Percentiles rank a stretch among this genome's conserved stretches.
phyloP scores from a whole-genome alignment of 805 yeast genomes.

The Kluyveromyces starmeri region DNA sequence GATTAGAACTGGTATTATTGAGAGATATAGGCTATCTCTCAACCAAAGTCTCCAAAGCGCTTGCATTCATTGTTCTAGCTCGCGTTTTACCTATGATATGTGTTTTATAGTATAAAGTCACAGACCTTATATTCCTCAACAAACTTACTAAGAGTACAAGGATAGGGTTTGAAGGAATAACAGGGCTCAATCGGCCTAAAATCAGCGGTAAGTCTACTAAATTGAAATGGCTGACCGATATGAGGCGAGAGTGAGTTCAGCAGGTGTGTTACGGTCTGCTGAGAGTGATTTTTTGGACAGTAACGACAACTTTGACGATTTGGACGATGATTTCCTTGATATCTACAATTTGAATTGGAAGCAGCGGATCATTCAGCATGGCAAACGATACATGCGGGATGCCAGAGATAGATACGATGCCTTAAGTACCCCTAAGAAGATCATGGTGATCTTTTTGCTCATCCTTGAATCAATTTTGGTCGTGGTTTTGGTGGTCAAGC shows the following conservation, averaged over 20 bases:
- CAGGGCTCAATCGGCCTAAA: no score
- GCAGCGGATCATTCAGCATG: constrained; percentile 21
- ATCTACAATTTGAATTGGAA: constrained; percentile 27
- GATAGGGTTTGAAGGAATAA: no score
- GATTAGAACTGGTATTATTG: no score
- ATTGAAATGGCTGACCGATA: constrained; percentile 12
- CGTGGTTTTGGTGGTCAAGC: constrained; percentile 19
- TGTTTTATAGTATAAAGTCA: no score
- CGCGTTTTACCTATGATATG: no score
- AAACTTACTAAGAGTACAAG: no score
- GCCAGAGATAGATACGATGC: constrained; percentile 11
- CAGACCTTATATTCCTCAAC: no score
- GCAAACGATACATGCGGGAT: constrained; percentile 11
- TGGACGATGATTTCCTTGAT: constrained; percentile 27
- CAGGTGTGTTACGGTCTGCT: constrained; percentile 1
- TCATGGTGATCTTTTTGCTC: constrained; percentile 10
- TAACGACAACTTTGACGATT: constrained; percentile 13
- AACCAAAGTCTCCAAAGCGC: no score
- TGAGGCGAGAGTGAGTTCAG: constrained; percentile 12
- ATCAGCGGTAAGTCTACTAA: no score
- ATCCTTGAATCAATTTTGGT: constrained; percentile 12
- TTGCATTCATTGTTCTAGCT: no score
- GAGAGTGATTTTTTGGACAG: constrained; percentile 4
- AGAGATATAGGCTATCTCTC: no score
- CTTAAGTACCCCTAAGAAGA: constrained; percentile 20